Conservation (phyloP, 805 yeast genomes). For the Starmerella sp. region DNA sequence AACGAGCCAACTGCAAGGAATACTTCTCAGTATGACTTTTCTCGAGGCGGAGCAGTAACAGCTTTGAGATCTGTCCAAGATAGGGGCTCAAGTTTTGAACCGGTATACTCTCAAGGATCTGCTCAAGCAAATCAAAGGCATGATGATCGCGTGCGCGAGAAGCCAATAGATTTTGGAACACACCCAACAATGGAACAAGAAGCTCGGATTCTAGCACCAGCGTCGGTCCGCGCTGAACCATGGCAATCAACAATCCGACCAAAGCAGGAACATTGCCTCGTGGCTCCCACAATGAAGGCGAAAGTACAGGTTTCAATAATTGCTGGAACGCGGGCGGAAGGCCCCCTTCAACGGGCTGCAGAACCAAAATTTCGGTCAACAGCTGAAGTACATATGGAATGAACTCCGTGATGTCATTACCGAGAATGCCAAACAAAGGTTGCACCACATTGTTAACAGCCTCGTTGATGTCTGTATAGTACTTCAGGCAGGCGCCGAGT, state of each 20-base stretch:
- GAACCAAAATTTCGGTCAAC: constrained; percentile 65
- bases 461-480: constrained; percentile 20
- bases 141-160: constrained; percentile 68
- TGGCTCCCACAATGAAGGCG: constrained; percentile 90
- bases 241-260: constrained; percentile 62
- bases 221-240: constrained; percentile 38
- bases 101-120: constrained; percentile 50
- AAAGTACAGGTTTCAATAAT: constrained; percentile 66
- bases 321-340: constrained; percentile 57
- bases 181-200: constrained; percentile 77
- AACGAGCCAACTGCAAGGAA: constrained; percentile 56
- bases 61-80: constrained; percentile 58
- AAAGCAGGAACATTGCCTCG: constrained; percentile 91
- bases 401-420: constrained; percentile 85
- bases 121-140: constrained; percentile 77
- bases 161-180: constrained; percentile 86
- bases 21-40: constrained; percentile 72
- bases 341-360: constrained; percentile 28
- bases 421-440: constrained; percentile 51
- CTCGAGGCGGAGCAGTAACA: constrained; percentile 71
- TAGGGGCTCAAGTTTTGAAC: constrained; percentile 40
- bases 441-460: constrained; percentile 53
- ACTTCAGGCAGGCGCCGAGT: constrained; percentile 62
- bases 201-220: constrained; percentile 35
- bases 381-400: constrained; percentile 87